phyloP scores from a whole-genome alignment of 306 rosid species.

The Alnus glutinosa region DNA sequence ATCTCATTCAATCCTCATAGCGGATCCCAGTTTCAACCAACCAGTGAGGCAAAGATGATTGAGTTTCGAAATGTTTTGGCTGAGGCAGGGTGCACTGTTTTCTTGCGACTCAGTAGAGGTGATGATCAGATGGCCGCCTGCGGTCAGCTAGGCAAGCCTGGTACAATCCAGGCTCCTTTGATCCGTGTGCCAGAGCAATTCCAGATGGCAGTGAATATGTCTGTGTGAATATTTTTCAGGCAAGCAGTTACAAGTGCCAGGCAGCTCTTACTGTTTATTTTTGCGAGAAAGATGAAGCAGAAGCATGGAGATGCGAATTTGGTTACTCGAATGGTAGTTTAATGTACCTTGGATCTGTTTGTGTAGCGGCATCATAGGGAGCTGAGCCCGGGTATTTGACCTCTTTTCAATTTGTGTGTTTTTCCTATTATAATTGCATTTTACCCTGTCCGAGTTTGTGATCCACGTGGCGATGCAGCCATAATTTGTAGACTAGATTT shows the following conservation, averaged over 20 bases:
- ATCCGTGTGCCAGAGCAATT: slow-evolving; percentile 79
- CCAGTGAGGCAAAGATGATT: slow-evolving; percentile 67
- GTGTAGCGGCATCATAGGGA: not conserved
- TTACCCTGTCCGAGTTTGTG: not conserved
- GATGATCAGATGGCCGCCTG: slow-evolving; percentile 99
- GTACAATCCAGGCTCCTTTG: slow-evolving; percentile 71
- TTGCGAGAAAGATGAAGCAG: not conserved
- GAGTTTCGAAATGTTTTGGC: slow-evolving; percentile 81
- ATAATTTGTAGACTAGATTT: not conserved
- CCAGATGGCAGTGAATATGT: slow-evolving; percentile 47
- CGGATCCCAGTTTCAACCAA: slow-evolving; percentile 83
- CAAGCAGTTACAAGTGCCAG: not conserved
- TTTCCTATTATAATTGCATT: not conserved
- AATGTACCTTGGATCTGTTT: not conserved
- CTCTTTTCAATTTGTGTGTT: not conserved
- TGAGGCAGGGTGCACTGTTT: slow-evolving; percentile 58
- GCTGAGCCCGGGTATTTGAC: not conserved
- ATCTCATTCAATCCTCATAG: slow-evolving; percentile 82
- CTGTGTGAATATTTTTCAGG: slow-evolving; percentile 33
- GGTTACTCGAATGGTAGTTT: not conserved
- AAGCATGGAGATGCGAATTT: not conserved
- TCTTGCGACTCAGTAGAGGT: slow-evolving; percentile 76
- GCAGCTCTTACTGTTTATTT: not conserved
- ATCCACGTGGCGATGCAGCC: not conserved
- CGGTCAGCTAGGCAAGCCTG: slow-evolving; percentile 89